Base-by-base conservation (phyloP, 2,329 filamentous ascomycete species). In the Chaetomiaceae sp. region DNA sequence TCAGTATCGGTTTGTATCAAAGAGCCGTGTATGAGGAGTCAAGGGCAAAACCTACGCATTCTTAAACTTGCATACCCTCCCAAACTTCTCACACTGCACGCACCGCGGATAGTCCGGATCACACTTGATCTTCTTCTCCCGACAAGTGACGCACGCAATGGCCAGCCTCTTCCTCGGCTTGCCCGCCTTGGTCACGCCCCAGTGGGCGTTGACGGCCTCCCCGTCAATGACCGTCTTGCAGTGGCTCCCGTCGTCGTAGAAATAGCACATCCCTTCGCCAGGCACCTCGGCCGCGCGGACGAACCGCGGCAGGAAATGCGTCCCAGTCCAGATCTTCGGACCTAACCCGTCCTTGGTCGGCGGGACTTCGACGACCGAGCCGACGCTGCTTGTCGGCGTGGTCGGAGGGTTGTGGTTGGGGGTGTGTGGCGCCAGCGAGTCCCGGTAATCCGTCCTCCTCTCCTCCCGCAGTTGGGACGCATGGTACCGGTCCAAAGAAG, bases 51-150 rank as follows among this genome's bases (percentile, higher is more conserved):
- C 86, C 82, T 74, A 92, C 88, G 88, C 88, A 71, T 88, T 89
- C 71, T 89, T 88, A 66, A 90, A 91, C 70, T 86, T 86, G 80
- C 91, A 96, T 17, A 87, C 77, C 44, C 89, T 81, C 52, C 91
- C 89, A 66, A 92, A 92, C 72, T 95, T 96, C 67, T 94, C 87
- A 68, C 91, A 96, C 71, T 96, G 91, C 50, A 91, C 82, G 64
- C 91, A 96, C 62, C 89, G 90, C 36, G 88, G 88, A 60, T 83
- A 87, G 63, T 91, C 90, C 1, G 91, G 91, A 60, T 96, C 90
- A 66, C 91, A 96, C 70, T 95, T 96, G 73, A 96, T 95, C 77
- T 96, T 96, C 82, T 96, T 96, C 72, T 96, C 91, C 47, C 91
- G 83, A 68, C 91, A 96, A 12, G 90, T 94, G 54, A 95, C 79